Evolutionary conservation across 805 yeast species (phyloP), one percentile per base, ranked within the genome.

Genomic region (Yarrowia sp.): DNA sequence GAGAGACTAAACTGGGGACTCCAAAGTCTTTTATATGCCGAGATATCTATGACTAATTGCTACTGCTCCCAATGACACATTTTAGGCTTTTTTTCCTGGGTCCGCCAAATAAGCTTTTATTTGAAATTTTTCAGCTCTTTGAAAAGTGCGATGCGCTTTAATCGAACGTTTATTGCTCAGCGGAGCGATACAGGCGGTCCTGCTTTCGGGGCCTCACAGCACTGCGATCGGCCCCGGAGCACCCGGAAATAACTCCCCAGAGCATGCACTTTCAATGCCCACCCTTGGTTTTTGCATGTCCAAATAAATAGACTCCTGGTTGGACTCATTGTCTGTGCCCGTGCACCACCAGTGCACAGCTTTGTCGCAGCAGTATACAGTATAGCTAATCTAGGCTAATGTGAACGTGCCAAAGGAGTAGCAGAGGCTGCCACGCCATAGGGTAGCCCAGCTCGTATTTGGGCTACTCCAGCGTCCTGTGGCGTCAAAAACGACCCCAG

Each of bases 21-120:
- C 9, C 42, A 24, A 33, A 29, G 58, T 51, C 58, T 51, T 47
- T 51, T 51, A 51, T 51, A 51, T 51, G 42, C 42, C n/a, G n/a
- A n/a, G n/a, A n/a, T n/a, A n/a, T n/a, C 58, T 51, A 51, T 51
- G 58, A 51, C 58, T 51, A 51, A 51, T 51, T 51, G 58, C 58
- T 51, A 51, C 58, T 51, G 58, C 58, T 51, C 58, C 58, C 58
- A 51, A 51, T 51, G 58, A 51, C 58, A 51, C 58, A 51, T 51
- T 51, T 51, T 51, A 51, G 58, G 42, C 42, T 51, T 51, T 51
- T 49, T 49, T 24, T 13, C 16, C 16, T 9, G n/a, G 21, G 38
- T 35, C 39, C 32, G 31, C 21, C n/a, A 32, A 32, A 21, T 47
- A 47, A 47, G 58, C 32, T 51, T 25, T 16, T 18, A 13, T 36